Conservation (phyloP, 2,329 filamentous ascomycete species). For the Cordyceps fumosorosea region DNA sequence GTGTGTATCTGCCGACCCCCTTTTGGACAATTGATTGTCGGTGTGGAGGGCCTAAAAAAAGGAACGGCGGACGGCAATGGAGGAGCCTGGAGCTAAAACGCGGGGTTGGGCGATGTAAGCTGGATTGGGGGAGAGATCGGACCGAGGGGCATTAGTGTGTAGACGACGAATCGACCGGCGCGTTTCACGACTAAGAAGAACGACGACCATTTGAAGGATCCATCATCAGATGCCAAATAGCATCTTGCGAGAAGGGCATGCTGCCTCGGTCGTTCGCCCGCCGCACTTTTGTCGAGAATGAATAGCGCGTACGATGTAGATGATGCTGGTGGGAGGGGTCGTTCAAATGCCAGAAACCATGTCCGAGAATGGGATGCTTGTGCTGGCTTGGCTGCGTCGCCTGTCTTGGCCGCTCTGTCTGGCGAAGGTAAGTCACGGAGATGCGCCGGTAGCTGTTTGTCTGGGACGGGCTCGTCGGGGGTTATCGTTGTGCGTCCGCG, state of each 20-base stretch:
- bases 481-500: no score
- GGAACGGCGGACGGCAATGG: background rate
- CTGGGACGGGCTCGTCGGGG: no score
- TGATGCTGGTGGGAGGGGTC: background rate
- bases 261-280: background rate
- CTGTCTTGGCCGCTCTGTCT: background rate
- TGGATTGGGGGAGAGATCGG: background rate
- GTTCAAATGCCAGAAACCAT: background rate
- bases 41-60: background rate
- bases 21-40: background rate
- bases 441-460: no score
- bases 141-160: background rate
- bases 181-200: background rate
- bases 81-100: background rate
- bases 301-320: background rate
- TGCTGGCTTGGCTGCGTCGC: background rate
- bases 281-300: background rate
- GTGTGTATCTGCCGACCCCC: background rate
- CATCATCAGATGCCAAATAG: background rate
- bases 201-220: background rate
- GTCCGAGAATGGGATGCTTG: background rate
- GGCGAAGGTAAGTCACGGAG: no score
- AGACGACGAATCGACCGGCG: background rate
- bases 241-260: background rate
- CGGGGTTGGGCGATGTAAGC: background rate